Evolutionary conservation across 176 grass and related monocot species (phyloP).

Genomic region (Cenchrus americanus): DNA sequence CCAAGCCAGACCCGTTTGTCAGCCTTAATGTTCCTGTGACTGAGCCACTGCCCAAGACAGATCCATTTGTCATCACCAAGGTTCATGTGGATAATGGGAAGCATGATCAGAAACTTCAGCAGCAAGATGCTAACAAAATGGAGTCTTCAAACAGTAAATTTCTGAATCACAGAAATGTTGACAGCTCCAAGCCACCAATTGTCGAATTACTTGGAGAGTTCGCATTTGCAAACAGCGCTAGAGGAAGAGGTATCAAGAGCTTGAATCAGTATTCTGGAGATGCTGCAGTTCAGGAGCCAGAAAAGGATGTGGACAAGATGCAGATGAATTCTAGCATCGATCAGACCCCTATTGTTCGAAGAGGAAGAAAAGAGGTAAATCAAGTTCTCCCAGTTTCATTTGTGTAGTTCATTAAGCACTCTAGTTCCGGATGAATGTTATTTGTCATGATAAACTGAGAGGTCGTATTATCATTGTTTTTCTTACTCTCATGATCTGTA

Average conservation of each 20-base stretch:
- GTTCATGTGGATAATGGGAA: constrained; percentile 10
- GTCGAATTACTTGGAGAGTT: constrained; percentile 59
- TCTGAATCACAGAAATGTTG: constrained; percentile 4
- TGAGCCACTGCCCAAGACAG: neutral
- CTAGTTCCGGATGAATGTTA: constrained; percentile 7
- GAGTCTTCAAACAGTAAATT: constrained; percentile 1
- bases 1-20: neutral
- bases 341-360: constrained; percentile 22
- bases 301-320: neutral
- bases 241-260: constrained; percentile 19
- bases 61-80: neutral
- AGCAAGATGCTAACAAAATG: neutral
- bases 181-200: constrained; percentile 31
- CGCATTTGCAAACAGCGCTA: constrained; percentile 18
- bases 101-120: constrained; percentile 9
- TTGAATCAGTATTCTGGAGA: constrained; percentile 24
- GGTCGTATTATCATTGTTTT: neutral
- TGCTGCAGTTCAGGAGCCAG: constrained; percentile 9
- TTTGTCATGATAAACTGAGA: neutral
- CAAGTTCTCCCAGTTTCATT: neutral
- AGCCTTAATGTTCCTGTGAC: constrained; percentile 13
- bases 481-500: neutral
- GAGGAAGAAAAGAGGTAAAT: constrained; percentile 45
- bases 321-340: constrained; percentile 18
- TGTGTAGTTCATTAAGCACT: neutral